These are phyloP conservation scores for Leccinum subtestaceum DNA, from an alignment of 768 basidiomycete genomes.

Conservation along the genomic window DNA sequence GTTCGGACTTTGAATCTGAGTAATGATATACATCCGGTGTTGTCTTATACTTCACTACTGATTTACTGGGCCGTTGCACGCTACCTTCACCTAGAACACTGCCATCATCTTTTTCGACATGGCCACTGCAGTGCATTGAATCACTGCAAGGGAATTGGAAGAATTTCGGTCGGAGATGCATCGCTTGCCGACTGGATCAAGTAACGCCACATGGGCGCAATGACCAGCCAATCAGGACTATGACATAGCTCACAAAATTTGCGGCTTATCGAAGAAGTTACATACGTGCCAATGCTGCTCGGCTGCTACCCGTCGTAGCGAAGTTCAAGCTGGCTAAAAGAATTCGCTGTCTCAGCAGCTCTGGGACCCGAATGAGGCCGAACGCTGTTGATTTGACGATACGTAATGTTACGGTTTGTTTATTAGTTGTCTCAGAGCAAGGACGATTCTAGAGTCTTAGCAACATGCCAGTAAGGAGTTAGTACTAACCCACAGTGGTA, in stretches of 20 bases:
- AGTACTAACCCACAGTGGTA: too few species aligned
- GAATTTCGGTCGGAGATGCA: neutral
- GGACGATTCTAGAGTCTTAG: too few species aligned
- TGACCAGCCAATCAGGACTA: neutral
- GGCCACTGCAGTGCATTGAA: neutral
- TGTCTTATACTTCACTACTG: neutral
- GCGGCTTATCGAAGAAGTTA: neutral
- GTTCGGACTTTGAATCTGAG: neutral
- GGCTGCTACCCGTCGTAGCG: neutral
- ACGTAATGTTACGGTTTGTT: neutral
- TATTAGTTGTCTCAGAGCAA: too few species aligned
- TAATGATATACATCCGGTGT: neutral
- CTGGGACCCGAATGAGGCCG: too few species aligned
- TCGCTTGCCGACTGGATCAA: neutral
- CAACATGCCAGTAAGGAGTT: too few species aligned
- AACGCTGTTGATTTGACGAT: neutral
- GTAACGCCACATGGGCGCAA: neutral
- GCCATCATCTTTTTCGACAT: neutral
- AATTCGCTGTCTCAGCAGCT: neutral
- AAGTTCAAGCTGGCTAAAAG: neutral
- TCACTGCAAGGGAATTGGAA: neutral
- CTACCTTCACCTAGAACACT: neutral
- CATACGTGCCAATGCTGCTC: neutral
- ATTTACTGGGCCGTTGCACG: neutral
- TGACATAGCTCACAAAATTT: neutral